Evolutionary conservation across 805 yeast species (phyloP).

Genomic region (Limtongia smithiae): DNA sequence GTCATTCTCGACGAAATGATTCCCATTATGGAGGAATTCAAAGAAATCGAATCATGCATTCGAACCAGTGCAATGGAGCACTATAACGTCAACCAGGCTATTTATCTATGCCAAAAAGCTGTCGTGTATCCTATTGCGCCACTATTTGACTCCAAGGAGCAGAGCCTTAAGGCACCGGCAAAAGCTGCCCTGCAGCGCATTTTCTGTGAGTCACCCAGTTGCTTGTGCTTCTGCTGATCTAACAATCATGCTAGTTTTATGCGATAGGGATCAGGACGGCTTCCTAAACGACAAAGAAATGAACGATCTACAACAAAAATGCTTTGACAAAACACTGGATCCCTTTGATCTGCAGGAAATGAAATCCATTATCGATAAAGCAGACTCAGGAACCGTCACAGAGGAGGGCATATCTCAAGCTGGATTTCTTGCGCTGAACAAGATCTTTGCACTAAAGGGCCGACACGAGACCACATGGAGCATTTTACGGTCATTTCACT

Average conservation of each 20-base stretch:
- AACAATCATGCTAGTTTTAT: conserved; percentile 42
- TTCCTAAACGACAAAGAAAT: conserved; percentile 69
- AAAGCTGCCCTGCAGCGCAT: conserved; percentile 72
- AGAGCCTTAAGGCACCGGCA: conserved; percentile 73
- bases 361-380: conserved; percentile 39
- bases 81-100: conserved; percentile 83
- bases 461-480: conserved; percentile 98
- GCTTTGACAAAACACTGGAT: conserved; percentile 62
- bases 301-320: conserved; percentile 57
- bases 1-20: conserved; percentile 72
- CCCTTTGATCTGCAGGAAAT: conserved; percentile 40
- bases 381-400: conserved; percentile 35
- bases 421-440: conserved; percentile 76
- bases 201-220: conserved; percentile 42
- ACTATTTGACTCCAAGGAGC: conserved; percentile 85
- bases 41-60: conserved; percentile 89
- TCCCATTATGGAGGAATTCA: conserved; percentile 82
- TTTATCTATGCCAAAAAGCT: conserved; percentile 88
- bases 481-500: conserved; percentile 77
- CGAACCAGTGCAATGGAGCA: conserved; percentile 82
- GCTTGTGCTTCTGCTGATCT: neutral
- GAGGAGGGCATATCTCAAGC: conserved; percentile 37
- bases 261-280: conserved; percentile 92
- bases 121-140: conserved; percentile 93
- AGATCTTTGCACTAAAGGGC: conserved; percentile 82